Evolutionary conservation across 805 yeast genomes (phyloP), one percentile per base, ranked within the genome.

Genomic region (Candida arabinofermentans): DNA sequence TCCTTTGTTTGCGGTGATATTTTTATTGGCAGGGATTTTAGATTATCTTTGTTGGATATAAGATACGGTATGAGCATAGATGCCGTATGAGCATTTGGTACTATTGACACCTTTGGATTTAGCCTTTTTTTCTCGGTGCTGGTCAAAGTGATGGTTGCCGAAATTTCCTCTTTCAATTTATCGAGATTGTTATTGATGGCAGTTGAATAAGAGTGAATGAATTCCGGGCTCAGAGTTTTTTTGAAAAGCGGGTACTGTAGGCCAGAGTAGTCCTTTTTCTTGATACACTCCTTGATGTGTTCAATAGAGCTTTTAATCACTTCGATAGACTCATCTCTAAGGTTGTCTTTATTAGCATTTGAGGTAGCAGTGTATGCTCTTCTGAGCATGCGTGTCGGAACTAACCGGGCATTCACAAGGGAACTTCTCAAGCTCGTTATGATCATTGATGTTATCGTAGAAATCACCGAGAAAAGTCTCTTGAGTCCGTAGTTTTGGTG

Each of bases 81-180:
- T 10, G 43, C 42, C 8, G 38, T 44, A 8, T 41, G 17, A 3
- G 30, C 34, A 8, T 34, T 45, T 10, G 61, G 61, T 27, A 37
- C 24, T 18, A 43, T 39, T 6, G 46, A 34, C 18, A 19, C 40
- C 36, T 9, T 41, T 33, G 12, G 42, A 24, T 41, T 50, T 47
- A 17, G 43, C 29, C 6, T 29, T 23, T 35, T 41, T 19, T 42
- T 37, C n/a, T 40, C 24, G 9, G 37, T 19, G 18, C 38, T 21
- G 8, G 26, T 27, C 34, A 17, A 33, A 21, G 35, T 22, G 9
- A 16, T 8, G 42, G 23, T 23, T 34, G 33, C 36, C 2, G 46
- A 34, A 18, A 54, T 23, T 17, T 47, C 47, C 8, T 26, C 30
- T 29, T 40, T 33, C 26, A 47, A 27, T 24, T 37, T 21, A 10